These are phyloP conservation scores for Geosiphon pyriformis DNA, from an alignment of 192 early-diverging fungal species.

Conservation along the genomic window DNA sequence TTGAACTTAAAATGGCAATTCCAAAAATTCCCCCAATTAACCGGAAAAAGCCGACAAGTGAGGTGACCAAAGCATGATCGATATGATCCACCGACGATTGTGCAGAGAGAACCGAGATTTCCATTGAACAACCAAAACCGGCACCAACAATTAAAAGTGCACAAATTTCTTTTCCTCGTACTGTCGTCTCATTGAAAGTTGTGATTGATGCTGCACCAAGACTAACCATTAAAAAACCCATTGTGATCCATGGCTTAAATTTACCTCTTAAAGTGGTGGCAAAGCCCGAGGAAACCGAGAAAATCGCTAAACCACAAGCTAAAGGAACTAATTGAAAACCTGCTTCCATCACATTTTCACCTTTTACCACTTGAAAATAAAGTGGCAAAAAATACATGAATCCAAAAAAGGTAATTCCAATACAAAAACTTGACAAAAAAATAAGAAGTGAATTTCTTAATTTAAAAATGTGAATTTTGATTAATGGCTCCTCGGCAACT, in stretches of 20 bases:
- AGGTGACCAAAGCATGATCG: not conserved
- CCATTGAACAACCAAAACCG: not conserved
- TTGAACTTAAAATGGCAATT: not conserved
- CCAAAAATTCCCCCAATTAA: not conserved
- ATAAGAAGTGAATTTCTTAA: slow-evolving; percentile 38
- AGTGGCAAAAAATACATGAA: slow-evolving; percentile 63
- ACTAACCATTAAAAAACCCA: not conserved
- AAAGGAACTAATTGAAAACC: not conserved
- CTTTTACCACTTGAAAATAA: slow-evolving; percentile 69
- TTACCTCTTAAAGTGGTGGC: not conserved
- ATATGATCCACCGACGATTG: not conserved
- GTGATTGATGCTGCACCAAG: not conserved
- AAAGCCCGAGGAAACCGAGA: not conserved
- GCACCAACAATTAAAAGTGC: not conserved
- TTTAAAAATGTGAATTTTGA: slow-evolving; percentile 55
- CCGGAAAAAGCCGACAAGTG: not conserved
- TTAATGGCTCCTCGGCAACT: slow-evolving; percentile 64
- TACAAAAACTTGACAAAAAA: slow-evolving; percentile 34
- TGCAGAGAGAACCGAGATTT: not conserved
- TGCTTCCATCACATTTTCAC: not conserved
- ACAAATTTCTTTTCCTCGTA: not conserved
- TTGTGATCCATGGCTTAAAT: not conserved
- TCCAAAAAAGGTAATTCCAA: slow-evolving; percentile 43
- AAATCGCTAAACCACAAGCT: not conserved
- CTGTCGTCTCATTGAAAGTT: not conserved